Evolutionary conservation across 805 yeast species (phyloP), one percentile per base, ranked within the genome.

Genomic region (Metschnikowia lunata): DNA sequence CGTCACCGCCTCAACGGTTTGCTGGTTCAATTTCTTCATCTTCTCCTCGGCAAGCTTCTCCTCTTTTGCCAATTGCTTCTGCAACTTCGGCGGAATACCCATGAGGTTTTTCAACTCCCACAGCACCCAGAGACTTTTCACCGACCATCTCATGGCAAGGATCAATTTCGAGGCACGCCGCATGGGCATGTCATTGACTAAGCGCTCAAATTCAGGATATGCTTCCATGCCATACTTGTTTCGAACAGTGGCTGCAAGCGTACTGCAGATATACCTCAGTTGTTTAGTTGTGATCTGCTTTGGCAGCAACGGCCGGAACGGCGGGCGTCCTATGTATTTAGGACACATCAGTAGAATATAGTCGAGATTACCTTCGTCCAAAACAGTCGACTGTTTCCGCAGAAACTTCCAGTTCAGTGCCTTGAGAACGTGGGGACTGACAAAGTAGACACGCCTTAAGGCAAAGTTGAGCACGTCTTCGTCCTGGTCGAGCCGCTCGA

Each of bases 51-150:
- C 7, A 26, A 13, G 11, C 32, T 26, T 27, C 11, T 8, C 14
- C 38, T 40, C 23, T 30, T 39, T 36, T 13, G 36, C 45, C 13
- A 26, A 26, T 11, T 32, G 30, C 2, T 28, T 34, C 34, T 34
- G 40, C 30, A 37, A 6, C 15, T 38, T n/a, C 6, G 33, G 36
- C 4, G 52, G 32, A 26, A 60, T 54, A 1, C 71, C 71, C 9
- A 65, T 31, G 37, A 65, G 23, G 14, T 45, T 51, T 29, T 56
- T 59, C 9, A 69, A 47, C 38, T 66, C 67, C 68, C 69, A 65
- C 31, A 49, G 51, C 6, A 66, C 54, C 56, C 59, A 58, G 26
- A 63, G 46, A 8, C 64, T 43, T 26, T 46, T 46, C 26, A 45
- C 43, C 6, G 69, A 62, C 43, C 57, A 64, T 32, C 51, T 56